Base-by-base conservation (phyloP, 2,329 filamentous ascomycete genomes). In the Massarina eburnea region DNA sequence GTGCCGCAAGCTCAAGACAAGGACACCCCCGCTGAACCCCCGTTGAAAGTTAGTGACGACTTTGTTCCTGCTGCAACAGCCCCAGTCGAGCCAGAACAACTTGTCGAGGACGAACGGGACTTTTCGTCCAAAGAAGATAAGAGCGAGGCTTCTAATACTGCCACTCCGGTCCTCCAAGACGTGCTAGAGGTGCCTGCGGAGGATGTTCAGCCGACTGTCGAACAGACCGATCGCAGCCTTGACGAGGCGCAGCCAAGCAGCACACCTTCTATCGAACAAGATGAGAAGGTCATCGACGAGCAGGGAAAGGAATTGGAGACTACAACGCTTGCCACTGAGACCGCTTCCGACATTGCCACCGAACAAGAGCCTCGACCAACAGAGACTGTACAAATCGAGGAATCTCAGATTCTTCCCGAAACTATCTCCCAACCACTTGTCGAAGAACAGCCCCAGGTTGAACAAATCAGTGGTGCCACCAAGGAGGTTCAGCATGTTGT, bases 121-220 rank as follows among this genome's bases (percentile, higher is more conserved):
- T 21, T 44, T 10, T 9, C 49, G 21, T 50, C 51, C 3, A 66
- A 67, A 45, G 62, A 66, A 39, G 52, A 46, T 4, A 65, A 63
- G 55, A 64, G 63, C 37, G 48, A 63, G n/a, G 55, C 43, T 17
- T n/a, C 20, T 33, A 14, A 55, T 14, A 5, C 27, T 14, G 33
- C 38, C 10, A 47, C 40, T 12, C 38, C 45, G 19, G 19, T 35
- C 3, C 12, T 24, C 19, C 46, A 52, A 43, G n/a, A 38, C 12
- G 17, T 24, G 8, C 40, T 15, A 3, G 39, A 41, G 14, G 12
- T 30, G 27, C 27, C 27, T 14, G 27, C n/a, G 27, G 27, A 8
- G 12, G 22, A 37, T 21, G 18, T 21, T 14, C 43, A 33, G 24
- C 44, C 48, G 2, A 24, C 12, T 12, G 32, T 30, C 27, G 20